Conservation (phyloP, 2,329 filamentous ascomycete species). For the Juglanconis juglandina region DNA sequence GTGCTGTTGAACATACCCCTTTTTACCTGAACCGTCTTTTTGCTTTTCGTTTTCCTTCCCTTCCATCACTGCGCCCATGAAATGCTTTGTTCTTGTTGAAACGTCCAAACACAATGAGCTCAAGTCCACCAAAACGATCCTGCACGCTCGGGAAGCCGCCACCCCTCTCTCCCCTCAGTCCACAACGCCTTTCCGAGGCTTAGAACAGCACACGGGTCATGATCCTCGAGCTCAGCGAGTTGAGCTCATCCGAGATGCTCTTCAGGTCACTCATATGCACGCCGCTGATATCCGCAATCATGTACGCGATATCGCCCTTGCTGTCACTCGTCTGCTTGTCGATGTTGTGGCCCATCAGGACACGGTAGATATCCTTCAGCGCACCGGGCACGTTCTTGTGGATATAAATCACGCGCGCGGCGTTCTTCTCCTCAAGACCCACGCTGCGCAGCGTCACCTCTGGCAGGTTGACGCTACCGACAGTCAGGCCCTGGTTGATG, state of each 20-base stretch:
- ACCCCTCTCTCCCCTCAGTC: too few species aligned
- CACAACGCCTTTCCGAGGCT: not conserved
- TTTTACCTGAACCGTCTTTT: not conserved
- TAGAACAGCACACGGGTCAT: constrained; percentile 21
- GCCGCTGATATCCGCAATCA: constrained; percentile 95
- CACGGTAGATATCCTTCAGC: constrained; percentile 89
- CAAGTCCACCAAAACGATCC: not conserved
- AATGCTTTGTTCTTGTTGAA: constrained; percentile 5
- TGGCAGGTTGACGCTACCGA: constrained; percentile 95
- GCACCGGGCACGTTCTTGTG: constrained; percentile 97
- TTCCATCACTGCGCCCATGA: not conserved
- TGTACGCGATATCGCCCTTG: constrained; percentile 88
- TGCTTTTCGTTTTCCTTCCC: not conserved
- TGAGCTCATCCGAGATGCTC: constrained; percentile 77
- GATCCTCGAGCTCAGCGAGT: constrained; percentile 71
- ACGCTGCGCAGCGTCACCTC: constrained; percentile 88
- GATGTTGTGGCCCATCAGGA: constrained; percentile 92
- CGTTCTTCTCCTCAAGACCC: constrained; percentile 83
- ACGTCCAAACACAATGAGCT: not conserved
- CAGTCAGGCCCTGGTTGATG: constrained; percentile 89
- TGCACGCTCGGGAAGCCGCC: too few species aligned
- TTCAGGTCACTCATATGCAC: constrained; percentile 79
- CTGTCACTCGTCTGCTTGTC: constrained; percentile 98
- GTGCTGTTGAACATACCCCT: constrained; percentile 15
- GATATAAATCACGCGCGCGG: constrained; percentile 91